Evolutionary conservation across 805 yeast genomes (phyloP).

Genomic region (Wickerhamomyces strasburgensis): DNA sequence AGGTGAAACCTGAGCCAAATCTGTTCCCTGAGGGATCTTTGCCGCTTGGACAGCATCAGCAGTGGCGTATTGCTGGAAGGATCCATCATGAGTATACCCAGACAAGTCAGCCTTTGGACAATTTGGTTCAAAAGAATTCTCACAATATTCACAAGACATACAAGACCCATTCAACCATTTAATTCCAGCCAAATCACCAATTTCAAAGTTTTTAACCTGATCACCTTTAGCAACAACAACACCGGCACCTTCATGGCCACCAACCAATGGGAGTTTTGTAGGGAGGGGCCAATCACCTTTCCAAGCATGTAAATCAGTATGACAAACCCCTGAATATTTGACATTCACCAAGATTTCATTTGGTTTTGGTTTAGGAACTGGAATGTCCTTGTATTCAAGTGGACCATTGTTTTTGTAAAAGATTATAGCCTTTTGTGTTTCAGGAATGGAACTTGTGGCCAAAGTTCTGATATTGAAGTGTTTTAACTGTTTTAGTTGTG

Average conservation of each 20-base stretch:
- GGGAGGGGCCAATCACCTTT: slow-evolving; percentile 63
- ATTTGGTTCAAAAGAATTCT: slow-evolving; percentile 45
- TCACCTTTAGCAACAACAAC: slow-evolving; percentile 54
- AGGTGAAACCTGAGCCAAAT: slow-evolving; percentile 73
- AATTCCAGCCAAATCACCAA: slow-evolving; percentile 60
- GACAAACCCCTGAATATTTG: slow-evolving; percentile 63
- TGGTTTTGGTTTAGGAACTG: slow-evolving; percentile 53
- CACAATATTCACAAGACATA: slow-evolving; percentile 54
- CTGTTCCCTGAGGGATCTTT: slow-evolving; percentile 63
- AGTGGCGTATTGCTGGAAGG: slow-evolving; percentile 85
- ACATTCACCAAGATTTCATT: slow-evolving; percentile 54
- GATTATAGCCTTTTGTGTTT: slow-evolving; percentile 47
- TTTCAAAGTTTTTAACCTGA: slow-evolving; percentile 49
- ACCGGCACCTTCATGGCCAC: slow-evolving; percentile 70
- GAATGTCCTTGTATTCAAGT: slow-evolving; percentile 45
- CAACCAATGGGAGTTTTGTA: slow-evolving; percentile 54
- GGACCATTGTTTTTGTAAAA: slow-evolving; percentile 47
- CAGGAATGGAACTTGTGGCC: slow-evolving; percentile 33
- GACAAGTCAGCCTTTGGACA: slow-evolving; percentile 70
- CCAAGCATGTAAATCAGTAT: slow-evolving; percentile 65
- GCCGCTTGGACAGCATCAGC: slow-evolving; percentile 89
- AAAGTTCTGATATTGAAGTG: slow-evolving; percentile 14
- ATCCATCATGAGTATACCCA: slow-evolving; percentile 86
- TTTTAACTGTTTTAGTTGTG: slow-evolving; percentile 1
- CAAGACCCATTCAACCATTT: slow-evolving; percentile 66